Percentiles rank a stretch among this genome's conserved stretches.
Evolutionary conservation across 2,329 filamentous ascomycete species (phyloP).

Genomic region (Xylogone sp.): DNA sequence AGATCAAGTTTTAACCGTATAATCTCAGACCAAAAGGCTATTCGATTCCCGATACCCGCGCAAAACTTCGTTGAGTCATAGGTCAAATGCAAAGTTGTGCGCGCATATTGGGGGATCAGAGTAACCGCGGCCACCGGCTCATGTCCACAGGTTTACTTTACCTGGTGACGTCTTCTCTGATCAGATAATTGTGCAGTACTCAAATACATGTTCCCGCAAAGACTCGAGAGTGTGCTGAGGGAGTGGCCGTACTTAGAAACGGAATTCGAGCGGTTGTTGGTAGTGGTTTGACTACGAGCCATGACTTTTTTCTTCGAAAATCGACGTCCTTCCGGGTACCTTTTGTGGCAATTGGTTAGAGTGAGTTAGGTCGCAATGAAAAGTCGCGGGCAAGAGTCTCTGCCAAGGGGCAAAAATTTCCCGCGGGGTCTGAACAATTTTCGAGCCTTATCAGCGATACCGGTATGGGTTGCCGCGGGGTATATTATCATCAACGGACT

Average conservation of each 20-base stretch:
- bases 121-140: conserved; percentile 25
- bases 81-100: conserved; percentile 9
- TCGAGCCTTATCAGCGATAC: neutral
- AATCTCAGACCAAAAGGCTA: conserved; percentile 63
- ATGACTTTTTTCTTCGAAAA: neutral
- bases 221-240: neutral
- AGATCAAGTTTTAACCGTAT: conserved; percentile 94
- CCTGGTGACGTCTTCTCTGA: conserved; percentile 5
- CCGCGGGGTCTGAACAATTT: neutral
- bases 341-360: neutral
- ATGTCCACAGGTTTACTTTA: conserved; percentile 19
- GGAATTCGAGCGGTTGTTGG: neutral
- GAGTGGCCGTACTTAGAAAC: neutral
- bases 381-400: neutral
- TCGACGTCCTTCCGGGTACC: neutral
- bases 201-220: neutral
- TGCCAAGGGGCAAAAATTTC: neutral
- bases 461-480: neutral
- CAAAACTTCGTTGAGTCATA: too few species aligned
- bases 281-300: neutral
- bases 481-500: neutral
- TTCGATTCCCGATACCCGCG: neutral
- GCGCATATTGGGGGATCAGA: conserved; percentile 1
- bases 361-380: too few species aligned
- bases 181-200: neutral